phyloP scores from a whole-genome alignment of 2,329 filamentous ascomycete genomes.

The Pestalotiopsis sp. region DNA sequence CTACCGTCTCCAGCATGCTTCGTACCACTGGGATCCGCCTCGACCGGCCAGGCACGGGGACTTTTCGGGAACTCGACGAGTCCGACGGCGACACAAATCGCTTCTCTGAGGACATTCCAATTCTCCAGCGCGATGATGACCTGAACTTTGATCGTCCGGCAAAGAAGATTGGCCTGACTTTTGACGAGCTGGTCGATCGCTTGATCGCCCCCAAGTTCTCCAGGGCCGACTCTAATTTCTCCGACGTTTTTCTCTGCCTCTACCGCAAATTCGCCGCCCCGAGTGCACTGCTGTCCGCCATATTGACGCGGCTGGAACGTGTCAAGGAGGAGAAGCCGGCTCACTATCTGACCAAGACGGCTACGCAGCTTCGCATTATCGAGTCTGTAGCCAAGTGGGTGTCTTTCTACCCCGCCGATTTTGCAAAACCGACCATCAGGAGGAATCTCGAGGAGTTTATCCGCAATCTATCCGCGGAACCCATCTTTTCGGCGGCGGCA shows the following conservation, averaged over 20 bases:
- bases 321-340: conserved; percentile 66
- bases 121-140: conserved; percentile 67
- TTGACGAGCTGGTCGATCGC: conserved; percentile 82
- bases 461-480: conserved; percentile 68
- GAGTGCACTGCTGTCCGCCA: conserved; percentile 71
- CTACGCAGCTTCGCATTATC: conserved; percentile 80
- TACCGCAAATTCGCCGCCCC: conserved; percentile 94
- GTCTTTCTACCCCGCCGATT: conserved; percentile 86
- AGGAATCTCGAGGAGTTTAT: conserved; percentile 76
- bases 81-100: conserved; percentile 67
- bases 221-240: conserved; percentile 86
- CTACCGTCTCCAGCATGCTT: conserved; percentile 48
- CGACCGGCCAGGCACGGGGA: conserved; percentile 46
- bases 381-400: conserved; percentile 89
- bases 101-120: conserved; percentile 67
- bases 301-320: conserved; percentile 74
- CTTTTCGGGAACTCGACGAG: conserved; percentile 69
- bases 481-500: conserved; percentile 81
- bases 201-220: conserved; percentile 79
- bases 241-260: conserved; percentile 83
- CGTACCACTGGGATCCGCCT: conserved; percentile 53
- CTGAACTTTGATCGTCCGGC: conserved; percentile 53
- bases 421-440: conserved; percentile 75
- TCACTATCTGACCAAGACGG: conserved; percentile 73
- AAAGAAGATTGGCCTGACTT: conserved; percentile 54